Conservation (phyloP, 495 filamentous ascomycete genomes). For the Evernia prunastri region DNA sequence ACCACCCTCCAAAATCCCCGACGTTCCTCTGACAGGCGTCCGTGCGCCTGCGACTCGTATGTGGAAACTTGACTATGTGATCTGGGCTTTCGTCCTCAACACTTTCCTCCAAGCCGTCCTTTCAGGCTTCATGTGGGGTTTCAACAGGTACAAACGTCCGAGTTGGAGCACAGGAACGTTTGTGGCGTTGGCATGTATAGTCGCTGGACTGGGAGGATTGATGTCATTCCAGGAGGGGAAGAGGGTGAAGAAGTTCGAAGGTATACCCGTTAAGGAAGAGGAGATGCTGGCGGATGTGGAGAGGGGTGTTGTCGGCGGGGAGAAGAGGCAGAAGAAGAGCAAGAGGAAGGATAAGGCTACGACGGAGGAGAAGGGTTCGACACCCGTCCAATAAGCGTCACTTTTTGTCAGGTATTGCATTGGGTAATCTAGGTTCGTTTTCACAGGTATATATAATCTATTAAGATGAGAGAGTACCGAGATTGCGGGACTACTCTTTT, state of each 20-base stretch:
- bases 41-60: constrained; percentile 56
- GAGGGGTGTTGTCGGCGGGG: constrained; percentile 21
- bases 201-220: constrained; percentile 60
- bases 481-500: not conserved
- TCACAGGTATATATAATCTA: not conserved
- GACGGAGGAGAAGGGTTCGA: constrained; percentile 1
- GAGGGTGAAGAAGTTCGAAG: constrained; percentile 25
- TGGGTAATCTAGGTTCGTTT: not conserved
- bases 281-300: constrained; percentile 25
- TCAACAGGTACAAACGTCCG: constrained; percentile 63
- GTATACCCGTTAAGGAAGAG: constrained; percentile 24
- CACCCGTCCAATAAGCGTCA: not conserved
- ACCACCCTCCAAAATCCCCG: constrained; percentile 48
- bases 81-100: constrained; percentile 69
- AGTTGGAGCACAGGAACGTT: constrained; percentile 69
- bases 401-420: not conserved
- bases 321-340: constrained; percentile 14
- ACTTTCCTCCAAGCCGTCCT: constrained; percentile 67
- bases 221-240: constrained; percentile 57
- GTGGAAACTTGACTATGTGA: constrained; percentile 76
- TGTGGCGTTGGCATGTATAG: constrained; percentile 61
- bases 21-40: constrained; percentile 54
- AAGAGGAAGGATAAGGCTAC: not conserved
- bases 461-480: not conserved
- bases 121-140: constrained; percentile 73